Base-by-base conservation (phyloP, 2,329 filamentous ascomycete genomes). In the Phoma sp. region DNA sequence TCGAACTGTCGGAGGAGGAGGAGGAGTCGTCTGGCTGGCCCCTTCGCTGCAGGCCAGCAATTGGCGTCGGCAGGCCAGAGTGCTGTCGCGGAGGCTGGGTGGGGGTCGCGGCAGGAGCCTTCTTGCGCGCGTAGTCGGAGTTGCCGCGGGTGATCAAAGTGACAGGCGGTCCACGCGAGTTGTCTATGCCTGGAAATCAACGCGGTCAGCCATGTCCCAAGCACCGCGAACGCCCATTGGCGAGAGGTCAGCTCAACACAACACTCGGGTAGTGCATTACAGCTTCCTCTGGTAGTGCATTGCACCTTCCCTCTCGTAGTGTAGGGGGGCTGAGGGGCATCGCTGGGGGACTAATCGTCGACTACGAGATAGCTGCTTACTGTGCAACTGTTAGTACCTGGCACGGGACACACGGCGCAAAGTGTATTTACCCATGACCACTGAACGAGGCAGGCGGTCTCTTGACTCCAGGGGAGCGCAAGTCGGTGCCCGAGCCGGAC, bases 161-260 rank as follows among this genome's bases (percentile, higher is more conserved):
- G 53, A 81, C 77, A 45, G 80, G 80, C 38, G 81, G 80, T 54
- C 80, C 81, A 64, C 76, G 71, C 51, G 74, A 77, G 25, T 77
- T 80, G 66, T 80, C 78, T 74, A 82, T 80, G 62, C 80, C 47
- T 50, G 25, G 34, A 50, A 14, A n/a, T 39, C 40, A 18, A 32
- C 15, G 15, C 26, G 17, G 45, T 54, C 20, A 54, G 51, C 45
- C 39, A 42, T 29, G 45, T 43, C 30, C 38, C 51, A 54, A 38
- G 30, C 34, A 21, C 21, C 10, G 45, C 20, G 33, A n/a, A 23
- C 26, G 26, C 38, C 26, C 33, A 40, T 48, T 39, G 39, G 39
- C 21, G 33, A 38, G 33, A 9, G 20, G 21, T 15, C 17, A 37
- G 32, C 25, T 36, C n/a, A 34, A 15, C 18, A n/a, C n/a, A n/a